Evolutionary conservation across 495 filamentous ascomycete species (phyloP), one percentile per base, ranked within the genome.

Genomic region (Penicillium paxilli): DNA sequence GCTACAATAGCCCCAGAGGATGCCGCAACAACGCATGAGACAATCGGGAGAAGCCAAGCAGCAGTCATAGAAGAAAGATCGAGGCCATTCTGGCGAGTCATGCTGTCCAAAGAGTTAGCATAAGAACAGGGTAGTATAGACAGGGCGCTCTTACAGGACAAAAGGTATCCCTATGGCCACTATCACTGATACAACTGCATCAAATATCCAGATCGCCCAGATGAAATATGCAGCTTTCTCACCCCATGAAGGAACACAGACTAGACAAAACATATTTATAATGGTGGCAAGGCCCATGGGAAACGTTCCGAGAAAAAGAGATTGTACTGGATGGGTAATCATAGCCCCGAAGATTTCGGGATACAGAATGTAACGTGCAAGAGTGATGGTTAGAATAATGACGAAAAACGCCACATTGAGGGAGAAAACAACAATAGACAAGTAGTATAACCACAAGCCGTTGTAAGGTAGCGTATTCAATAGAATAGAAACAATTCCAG

Each of bases 271-370:
- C 81, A 85, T 84, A 47, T 82, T 83, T 46, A 84, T 69, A 19
- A 85, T 81, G 1, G 82, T 88, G 0, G 82, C 79, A 14, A 87
- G 72, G 4, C 82, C 83, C 81, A 87, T 86, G 0, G 85, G 85
- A 25, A 86, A 72, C 0, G 80, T 81, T 1, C 82, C 85, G 3
- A 87, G 63, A 56, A 86, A 87, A 28, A 88, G 71, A 2, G 77
- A 80, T 52, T 88, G 83, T 0, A 69, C 67, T 0, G 84, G 82
- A 61, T 87, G 80, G 1, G 61, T 68, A 30, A 87, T 68, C 80
- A 87, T 83, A n/a, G 64, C 73, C 0, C 12, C 35, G 71, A 80
- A 87, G 23, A 84, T 77, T 49, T 78, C 70, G 0, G 82, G 83
- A 53, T 84, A 87, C 3, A 87, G 49, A 0, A 64, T 67, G 51